Base-by-base conservation (phyloP, 1,139 yeast species). In the Scheffersomyces stambukii region DNA sequence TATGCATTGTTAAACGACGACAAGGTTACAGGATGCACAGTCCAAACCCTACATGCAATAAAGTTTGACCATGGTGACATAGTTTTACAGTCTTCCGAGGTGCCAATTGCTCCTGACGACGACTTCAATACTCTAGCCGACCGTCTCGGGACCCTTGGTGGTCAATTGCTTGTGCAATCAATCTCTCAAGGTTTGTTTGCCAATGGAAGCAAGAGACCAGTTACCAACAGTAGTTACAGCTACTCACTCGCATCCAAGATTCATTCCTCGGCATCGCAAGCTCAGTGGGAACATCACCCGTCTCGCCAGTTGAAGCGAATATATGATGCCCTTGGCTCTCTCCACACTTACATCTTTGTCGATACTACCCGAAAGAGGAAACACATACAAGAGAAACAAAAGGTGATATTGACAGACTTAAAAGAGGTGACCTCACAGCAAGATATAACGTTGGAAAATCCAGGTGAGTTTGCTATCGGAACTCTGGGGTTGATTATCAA, bases 1-100 rank as follows among this genome's bases (percentile, higher is more conserved):
- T 70, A 77, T 38, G 80, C 96, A 0, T 54, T 93, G 14, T 54
- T 88, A 45, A 75, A 82, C 39, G 67, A 67, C 29, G 91, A 82
- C 40, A 24, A 40, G 1, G 40, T 33, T 16, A 81, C 97, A 0
- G 98, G 98, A 0, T 95, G 86, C 8, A 75, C 96, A 0, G 72
- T 93, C 0, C 99, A 91, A 52, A 84, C 95, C 0, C 55, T 91
- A 12, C 96, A 91, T 50, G 96, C 96, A 0, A 71, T 81, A 1
- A 70, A 79, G 47, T 91, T 91, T 46, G 99, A 91, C 45, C 67
- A 62, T 24, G 99, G 99, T 1, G 63, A 67, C 5, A 70, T 91
- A 0, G 50, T 91, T 1, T 52, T 65, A n/a, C 93, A 81, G 41
- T 67, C 83, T 1, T 51, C 50, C 1, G 63, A 54, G 18, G 40